phyloP scores from a whole-genome alignment of 176 grass and related monocot genomes.

The Elaeis guineensis region DNA sequence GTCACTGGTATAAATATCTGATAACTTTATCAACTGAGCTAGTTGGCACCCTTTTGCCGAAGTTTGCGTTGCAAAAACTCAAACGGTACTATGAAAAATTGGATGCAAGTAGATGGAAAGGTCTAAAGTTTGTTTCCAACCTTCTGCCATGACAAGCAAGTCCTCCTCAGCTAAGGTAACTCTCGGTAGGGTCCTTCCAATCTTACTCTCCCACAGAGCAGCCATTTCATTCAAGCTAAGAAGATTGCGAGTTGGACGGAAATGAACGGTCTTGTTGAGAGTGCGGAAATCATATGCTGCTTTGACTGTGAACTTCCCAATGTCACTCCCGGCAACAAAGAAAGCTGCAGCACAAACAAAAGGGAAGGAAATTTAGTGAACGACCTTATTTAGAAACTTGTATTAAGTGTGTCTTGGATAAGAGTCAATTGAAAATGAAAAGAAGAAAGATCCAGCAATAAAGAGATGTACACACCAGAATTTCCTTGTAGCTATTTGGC shows the following conservation, averaged over 20 bases:
- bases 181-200: constrained; percentile 49
- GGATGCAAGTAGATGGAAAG: too few relatives aligned
- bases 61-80: too few relatives aligned
- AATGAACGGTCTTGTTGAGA: constrained; percentile 49
- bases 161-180: constrained; percentile 31
- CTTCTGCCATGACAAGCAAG: constrained; percentile 49
- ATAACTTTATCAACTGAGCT: too few relatives aligned
- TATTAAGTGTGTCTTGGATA: too few relatives aligned
- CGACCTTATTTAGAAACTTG: too few relatives aligned
- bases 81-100: too few relatives aligned
- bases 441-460: too few relatives aligned
- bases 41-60: too few relatives aligned
- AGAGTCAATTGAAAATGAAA: too few relatives aligned
- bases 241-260: constrained; percentile 47
- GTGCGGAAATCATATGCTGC: constrained; percentile 49
- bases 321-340: constrained; percentile 69
- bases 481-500: too few relatives aligned
- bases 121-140: constrained; percentile 1
- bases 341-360: constrained; percentile 27
- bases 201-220: constrained; percentile 60
- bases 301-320: constrained; percentile 58
- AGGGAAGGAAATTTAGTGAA: neutral
- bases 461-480: too few relatives aligned
- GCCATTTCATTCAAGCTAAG: constrained; percentile 73
- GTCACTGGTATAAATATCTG: too few relatives aligned